phyloP scores from a whole-genome alignment of 139 green algal species.

The Trebouxia sp. region DNA sequence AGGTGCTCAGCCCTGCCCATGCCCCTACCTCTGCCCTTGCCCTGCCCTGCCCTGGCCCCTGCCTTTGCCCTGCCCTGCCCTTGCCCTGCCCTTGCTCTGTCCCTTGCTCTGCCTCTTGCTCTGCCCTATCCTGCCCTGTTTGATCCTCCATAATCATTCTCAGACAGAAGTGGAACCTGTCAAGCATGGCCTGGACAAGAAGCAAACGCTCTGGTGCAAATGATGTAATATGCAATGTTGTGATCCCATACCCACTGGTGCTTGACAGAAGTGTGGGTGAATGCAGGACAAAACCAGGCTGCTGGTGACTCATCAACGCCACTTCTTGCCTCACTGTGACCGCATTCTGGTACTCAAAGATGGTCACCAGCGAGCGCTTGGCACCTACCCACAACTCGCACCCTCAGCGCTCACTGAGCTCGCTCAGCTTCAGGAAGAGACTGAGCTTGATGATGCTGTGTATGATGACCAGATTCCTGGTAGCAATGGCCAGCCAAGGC shows the following conservation, averaged over 20 bases:
- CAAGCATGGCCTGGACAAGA: too few species aligned
- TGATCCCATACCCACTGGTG: too few species aligned
- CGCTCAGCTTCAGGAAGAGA: slow-evolving; percentile 31
- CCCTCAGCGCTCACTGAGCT: slow-evolving; percentile 52
- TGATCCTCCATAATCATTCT: too few species aligned
- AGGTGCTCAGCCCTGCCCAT: not conserved
- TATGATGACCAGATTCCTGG: slow-evolving; percentile 38
- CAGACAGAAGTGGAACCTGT: too few species aligned
- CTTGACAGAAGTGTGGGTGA: not conserved
- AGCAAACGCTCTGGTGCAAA: too few species aligned
- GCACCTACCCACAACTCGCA: slow-evolving; percentile 60
- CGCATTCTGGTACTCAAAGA: slow-evolving; percentile 71
- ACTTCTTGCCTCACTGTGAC: slow-evolving; percentile 82
- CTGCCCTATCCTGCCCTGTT: too few species aligned
- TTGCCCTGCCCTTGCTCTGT: too few species aligned
- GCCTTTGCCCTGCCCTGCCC: too few species aligned
- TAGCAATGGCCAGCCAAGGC: too few species aligned
- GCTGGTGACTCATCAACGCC: slow-evolving; percentile 88
- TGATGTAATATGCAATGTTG: too few species aligned
- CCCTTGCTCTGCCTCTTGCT: too few species aligned
- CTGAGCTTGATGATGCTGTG: slow-evolving; percentile 39
- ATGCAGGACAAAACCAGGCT: slow-evolving; percentile 64
- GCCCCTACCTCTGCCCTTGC: not conserved
- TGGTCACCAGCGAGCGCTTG: slow-evolving; percentile 57
- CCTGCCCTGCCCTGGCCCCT: too few species aligned